Percentiles rank a stretch among this genome's conserved stretches.
phyloP scores from a whole-genome alignment of 352 stramenopile species.

The Pythium utonaiense region DNA sequence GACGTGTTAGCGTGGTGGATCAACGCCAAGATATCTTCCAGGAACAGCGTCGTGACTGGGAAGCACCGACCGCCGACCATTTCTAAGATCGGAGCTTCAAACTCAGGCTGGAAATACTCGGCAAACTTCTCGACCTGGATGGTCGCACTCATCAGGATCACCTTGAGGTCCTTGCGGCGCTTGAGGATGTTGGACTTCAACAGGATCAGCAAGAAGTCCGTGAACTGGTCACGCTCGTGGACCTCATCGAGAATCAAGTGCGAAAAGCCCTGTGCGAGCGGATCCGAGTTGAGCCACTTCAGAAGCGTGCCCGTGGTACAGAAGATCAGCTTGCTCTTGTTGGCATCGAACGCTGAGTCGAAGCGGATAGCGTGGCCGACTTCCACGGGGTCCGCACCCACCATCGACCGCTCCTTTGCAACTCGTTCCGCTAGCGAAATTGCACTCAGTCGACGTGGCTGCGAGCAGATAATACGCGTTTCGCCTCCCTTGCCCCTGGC shows the following conservation, averaged over 20 bases:
- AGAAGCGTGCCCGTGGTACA: slow-evolving; percentile 95
- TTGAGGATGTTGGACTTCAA: slow-evolving; percentile 87
- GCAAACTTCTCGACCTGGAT: slow-evolving; percentile 93
- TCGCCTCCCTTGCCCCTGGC: slow-evolving; percentile 51
- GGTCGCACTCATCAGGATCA: slow-evolving; percentile 96
- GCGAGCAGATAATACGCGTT: slow-evolving; percentile 89
- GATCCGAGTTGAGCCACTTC: slow-evolving; percentile 79
- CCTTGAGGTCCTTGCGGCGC: slow-evolving; percentile 78
- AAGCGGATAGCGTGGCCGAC: slow-evolving; percentile 93
- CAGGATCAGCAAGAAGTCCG: slow-evolving; percentile 95
- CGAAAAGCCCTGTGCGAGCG: slow-evolving; percentile 77
- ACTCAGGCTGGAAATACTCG: slow-evolving; percentile 87
- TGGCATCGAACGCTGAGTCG: slow-evolving; percentile 70
- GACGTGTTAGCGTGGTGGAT: slow-evolving; percentile 24
- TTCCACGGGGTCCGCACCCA: slow-evolving; percentile 55
- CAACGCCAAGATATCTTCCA: slow-evolving; percentile 82
- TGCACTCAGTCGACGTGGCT: slow-evolving; percentile 91
- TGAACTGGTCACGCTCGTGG: slow-evolving; percentile 94
- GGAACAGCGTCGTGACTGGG: slow-evolving; percentile 91
- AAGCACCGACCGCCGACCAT: slow-evolving; percentile 84
- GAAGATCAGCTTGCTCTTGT: slow-evolving; percentile 93
- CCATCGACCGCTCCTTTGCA: slow-evolving; percentile 56
- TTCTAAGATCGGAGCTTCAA: slow-evolving; percentile 61
- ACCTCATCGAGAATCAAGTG: slow-evolving; percentile 97
- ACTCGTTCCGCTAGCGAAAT: slow-evolving; percentile 89